These are phyloP conservation scores for Mycena rebaudengoi DNA, from an alignment of 768 basidiomycete genomes.

Conservation along the genomic window DNA sequence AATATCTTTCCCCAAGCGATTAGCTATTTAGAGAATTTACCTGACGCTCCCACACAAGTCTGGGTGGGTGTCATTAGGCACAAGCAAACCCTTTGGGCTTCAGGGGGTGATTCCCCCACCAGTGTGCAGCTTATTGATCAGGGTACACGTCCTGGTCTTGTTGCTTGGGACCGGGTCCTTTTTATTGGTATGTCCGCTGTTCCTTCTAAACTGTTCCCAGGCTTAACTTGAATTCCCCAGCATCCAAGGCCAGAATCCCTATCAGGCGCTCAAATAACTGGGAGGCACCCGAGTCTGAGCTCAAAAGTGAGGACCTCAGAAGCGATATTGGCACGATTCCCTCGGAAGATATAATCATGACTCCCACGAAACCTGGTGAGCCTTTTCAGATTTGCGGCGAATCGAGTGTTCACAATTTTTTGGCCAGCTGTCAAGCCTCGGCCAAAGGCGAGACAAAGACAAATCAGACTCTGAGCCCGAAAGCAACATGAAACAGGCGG, in stretches of 20 bases:
- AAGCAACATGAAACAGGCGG: slow-evolving; percentile 2
- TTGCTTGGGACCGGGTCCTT: neutral
- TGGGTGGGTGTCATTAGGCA: neutral
- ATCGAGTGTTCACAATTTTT: no score
- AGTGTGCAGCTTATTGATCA: neutral
- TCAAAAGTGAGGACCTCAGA: neutral
- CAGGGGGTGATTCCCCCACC: neutral
- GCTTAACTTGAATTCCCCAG: neutral
- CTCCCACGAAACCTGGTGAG: no score
- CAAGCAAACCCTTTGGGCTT: neutral
- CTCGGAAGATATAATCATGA: neutral
- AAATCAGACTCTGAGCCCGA: neutral
- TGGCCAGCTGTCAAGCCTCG: neutral
- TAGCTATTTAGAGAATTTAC: neutral
- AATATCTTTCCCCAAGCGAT: neutral
- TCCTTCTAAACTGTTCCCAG: neutral
- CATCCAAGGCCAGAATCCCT: neutral
- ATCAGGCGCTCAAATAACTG: neutral
- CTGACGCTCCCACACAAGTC: neutral
- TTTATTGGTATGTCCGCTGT: neutral
- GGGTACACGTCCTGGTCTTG: neutral
- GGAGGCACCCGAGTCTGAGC: neutral
- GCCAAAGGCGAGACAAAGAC: neutral
- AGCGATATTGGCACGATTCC: neutral
- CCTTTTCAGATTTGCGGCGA: no score